Evolutionary conservation across 495 filamentous ascomycete genomes (phyloP).

Genomic region (Trichodelitschia bisporula): DNA sequence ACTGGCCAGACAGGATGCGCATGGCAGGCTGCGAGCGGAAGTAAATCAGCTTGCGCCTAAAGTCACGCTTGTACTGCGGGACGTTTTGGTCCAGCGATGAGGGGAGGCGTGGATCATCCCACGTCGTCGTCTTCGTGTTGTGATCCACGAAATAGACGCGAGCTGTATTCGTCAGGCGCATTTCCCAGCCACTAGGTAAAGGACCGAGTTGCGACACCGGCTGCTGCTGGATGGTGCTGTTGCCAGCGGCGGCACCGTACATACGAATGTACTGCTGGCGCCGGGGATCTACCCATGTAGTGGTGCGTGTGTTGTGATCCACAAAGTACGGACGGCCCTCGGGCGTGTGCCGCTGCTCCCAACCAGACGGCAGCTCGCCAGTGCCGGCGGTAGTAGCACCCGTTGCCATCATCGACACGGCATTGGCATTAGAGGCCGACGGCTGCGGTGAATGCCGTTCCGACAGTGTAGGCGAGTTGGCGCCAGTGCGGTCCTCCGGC

Average conservation of each 20-base stretch:
- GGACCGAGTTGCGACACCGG: constrained; percentile 96
- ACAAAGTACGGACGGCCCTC: constrained; percentile 94
- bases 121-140: constrained; percentile 99
- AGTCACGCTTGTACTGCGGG: constrained; percentile 97
- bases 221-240: constrained; percentile 84
- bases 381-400: constrained; percentile 86
- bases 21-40: constrained; percentile 95
- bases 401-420: constrained; percentile 76
- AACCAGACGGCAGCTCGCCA: constrained; percentile 82
- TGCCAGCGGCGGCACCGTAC: constrained; percentile 34
- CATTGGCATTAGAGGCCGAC: constrained; percentile 21
- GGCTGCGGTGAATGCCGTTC: constrained; percentile 32
- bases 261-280: constrained; percentile 95
- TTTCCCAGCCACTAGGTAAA: constrained; percentile 94
- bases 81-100: constrained; percentile 96
- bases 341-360: constrained; percentile 88
- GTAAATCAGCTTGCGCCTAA: constrained; percentile 92
- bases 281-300: constrained; percentile 97
- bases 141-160: constrained; percentile 98
- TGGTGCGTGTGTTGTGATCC: constrained; percentile 97
- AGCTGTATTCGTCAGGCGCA: constrained; percentile 94
- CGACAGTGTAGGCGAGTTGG: constrained; percentile 64
- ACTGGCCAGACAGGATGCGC: constrained; percentile 85
- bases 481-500: constrained; percentile 83
- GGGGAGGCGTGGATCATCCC: constrained; percentile 89